phyloP scores from a whole-genome alignment of 106 monocot species.

The Allium cepa region DNA sequence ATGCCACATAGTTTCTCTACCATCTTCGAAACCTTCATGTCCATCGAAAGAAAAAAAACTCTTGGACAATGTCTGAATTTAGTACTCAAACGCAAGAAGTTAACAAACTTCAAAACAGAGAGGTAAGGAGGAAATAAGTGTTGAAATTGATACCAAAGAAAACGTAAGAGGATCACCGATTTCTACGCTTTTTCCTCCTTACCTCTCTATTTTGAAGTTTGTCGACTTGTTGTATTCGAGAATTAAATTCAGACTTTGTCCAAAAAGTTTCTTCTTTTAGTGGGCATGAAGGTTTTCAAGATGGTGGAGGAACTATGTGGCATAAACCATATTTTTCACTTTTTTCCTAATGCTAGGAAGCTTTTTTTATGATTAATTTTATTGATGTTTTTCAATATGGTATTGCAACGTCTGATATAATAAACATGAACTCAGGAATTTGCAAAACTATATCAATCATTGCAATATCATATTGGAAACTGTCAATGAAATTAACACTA shows the following conservation, averaged over 20 bases:
- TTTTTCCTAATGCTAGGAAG: slow-evolving; percentile 37
- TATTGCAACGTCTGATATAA: too few relatives aligned
- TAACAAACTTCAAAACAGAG: too few relatives aligned
- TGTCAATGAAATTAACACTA: too few relatives aligned
- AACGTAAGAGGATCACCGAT: slow-evolving; percentile 5
- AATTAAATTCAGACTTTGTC: slow-evolving; percentile 51
- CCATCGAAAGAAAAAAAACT: too few relatives aligned
- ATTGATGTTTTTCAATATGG: slow-evolving; percentile 71
- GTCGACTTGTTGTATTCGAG: slow-evolving; percentile 81
- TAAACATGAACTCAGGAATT: too few relatives aligned
- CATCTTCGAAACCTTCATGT: too few relatives aligned
- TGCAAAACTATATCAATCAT: not conserved
- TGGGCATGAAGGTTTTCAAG: slow-evolving; percentile 82
- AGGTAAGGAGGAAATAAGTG: too few relatives aligned
- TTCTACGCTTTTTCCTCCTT: slow-evolving; percentile 47
- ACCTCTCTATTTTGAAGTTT: slow-evolving; percentile 96
- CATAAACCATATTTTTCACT: slow-evolving; percentile 83
- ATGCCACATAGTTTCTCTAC: too few relatives aligned
- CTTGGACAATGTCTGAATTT: too few relatives aligned
- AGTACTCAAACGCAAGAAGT: too few relatives aligned
- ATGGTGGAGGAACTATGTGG: slow-evolving; percentile 73
- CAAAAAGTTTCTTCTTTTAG: slow-evolving; percentile 62
- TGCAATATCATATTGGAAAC: too few relatives aligned
- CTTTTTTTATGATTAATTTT: slow-evolving; percentile 73
- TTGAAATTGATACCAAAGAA: too few relatives aligned